Evolutionary conservation across 805 yeast species (phyloP).

Genomic region (Groenewaldozyma salmanticensis): DNA sequence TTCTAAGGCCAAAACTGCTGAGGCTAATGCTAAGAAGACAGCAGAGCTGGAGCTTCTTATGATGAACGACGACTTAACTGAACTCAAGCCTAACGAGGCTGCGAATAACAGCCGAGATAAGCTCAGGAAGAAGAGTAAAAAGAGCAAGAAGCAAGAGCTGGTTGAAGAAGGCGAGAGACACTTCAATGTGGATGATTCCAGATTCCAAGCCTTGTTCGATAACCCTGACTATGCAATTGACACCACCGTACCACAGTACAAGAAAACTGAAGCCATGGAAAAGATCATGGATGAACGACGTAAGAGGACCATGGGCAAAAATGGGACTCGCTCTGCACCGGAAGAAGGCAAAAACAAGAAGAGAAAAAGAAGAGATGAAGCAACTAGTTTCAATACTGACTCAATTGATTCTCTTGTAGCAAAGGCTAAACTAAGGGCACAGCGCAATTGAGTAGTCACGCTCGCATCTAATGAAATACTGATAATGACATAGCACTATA

Average conservation of each 20-base stretch:
- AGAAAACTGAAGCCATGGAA: constrained; percentile 80
- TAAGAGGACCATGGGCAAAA: constrained; percentile 17
- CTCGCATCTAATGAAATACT: too few relatives aligned
- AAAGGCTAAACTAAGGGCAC: constrained; percentile 44
- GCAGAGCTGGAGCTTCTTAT: constrained; percentile 69
- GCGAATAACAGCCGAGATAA: constrained; percentile 65
- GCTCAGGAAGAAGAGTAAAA: constrained; percentile 38
- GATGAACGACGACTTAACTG: constrained; percentile 45
- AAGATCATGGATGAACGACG: constrained; percentile 65
- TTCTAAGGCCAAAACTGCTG: constrained; percentile 15
- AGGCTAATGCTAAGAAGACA: constrained; percentile 34
- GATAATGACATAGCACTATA: too few relatives aligned
- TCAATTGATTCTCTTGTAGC: constrained; percentile 70
- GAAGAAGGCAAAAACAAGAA: constrained; percentile 2
- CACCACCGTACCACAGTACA: constrained; percentile 84
- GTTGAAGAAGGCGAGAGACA: constrained; percentile 37
- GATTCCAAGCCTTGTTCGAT: constrained; percentile 77
- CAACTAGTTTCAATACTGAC: constrained; percentile 16
- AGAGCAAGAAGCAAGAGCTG: constrained; percentile 29
- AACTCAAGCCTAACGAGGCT: constrained; percentile 21
- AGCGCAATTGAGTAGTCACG: too few relatives aligned
- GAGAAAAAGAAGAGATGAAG: not conserved
- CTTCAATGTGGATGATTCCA: constrained; percentile 69
- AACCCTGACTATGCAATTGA: constrained; percentile 90
- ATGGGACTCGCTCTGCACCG: not conserved